Conservation (phyloP, 805 yeast species). For the Ogataea populi-albae region DNA sequence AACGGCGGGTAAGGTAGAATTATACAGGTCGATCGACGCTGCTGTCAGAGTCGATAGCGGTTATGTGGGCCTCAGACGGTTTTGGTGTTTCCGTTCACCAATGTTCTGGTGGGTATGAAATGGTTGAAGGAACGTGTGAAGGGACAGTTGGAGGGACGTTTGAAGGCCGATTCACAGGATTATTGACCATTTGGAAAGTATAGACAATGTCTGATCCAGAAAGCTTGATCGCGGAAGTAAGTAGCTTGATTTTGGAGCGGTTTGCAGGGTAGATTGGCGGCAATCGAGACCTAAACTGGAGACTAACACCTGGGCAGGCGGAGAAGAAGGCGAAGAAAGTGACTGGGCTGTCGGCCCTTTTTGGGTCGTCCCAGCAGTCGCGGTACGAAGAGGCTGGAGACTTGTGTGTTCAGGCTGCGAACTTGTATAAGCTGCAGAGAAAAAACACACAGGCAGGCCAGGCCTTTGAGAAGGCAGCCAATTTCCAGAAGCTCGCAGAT, state of each 20-base stretch:
- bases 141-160: too few species aligned
- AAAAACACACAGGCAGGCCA: slow-evolving; percentile 74
- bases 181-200: neutral
- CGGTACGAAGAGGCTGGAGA: slow-evolving; percentile 92
- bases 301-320: slow-evolving; percentile 44
- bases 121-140: too few species aligned
- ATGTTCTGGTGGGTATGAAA: too few species aligned
- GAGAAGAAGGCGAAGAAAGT: slow-evolving; percentile 67
- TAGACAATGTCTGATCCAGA: slow-evolving; percentile 34
- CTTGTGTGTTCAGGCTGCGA: slow-evolving; percentile 89
- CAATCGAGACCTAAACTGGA: too few species aligned
- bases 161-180: too few species aligned
- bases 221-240: slow-evolving; percentile 31
- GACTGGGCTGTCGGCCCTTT: slow-evolving; percentile 62
- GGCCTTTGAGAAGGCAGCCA: slow-evolving; percentile 84
- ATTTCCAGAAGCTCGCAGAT: slow-evolving; percentile 67
- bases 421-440: slow-evolving; percentile 72
- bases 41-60: too few species aligned
- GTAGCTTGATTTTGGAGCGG: too few species aligned
- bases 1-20: neutral
- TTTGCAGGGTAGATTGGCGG: too few species aligned
- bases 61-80: too few species aligned
- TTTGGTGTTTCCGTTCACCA: too few species aligned
- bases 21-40: too few species aligned
- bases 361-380: slow-evolving; percentile 60